phyloP scores from a whole-genome alignment of 352 stramenopile genomes.

The Phytophthora sojae region DNA sequence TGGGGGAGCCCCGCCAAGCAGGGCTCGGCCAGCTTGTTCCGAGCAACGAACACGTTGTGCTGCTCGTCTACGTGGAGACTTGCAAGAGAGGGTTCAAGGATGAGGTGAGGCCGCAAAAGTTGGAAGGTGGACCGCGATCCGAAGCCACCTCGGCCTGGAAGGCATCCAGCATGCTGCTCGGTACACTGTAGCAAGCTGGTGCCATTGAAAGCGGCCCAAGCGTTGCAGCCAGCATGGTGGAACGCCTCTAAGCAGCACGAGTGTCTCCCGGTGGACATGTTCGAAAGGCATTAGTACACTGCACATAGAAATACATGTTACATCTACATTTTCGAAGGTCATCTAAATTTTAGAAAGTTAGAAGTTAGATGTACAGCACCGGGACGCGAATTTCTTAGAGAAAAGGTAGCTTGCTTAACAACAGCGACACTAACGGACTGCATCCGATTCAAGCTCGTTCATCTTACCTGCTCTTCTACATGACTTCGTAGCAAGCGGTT shows the following conservation, averaged over 20 bases:
- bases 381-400: no score
- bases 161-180: not conserved
- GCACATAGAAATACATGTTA: constrained; percentile 23
- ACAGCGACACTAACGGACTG: constrained; percentile 26
- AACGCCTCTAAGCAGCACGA: constrained; percentile 28
- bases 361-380: no score
- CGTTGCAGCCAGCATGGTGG: constrained; percentile 1
- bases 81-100: constrained; percentile 27
- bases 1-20: constrained; percentile 15
- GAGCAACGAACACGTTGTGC: constrained; percentile 4
- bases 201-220: not conserved
- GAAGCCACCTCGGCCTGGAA: constrained; percentile 20
- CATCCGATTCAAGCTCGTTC: not conserved
- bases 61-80: constrained; percentile 18
- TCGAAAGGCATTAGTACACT: constrained; percentile 17
- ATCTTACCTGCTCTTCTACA: not conserved
- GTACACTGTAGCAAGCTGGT: not conserved
- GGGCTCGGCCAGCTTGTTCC: constrained; percentile 10
- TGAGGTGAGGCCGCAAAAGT: constrained; percentile 30
- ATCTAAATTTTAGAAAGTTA: not conserved
- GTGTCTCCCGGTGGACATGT: constrained; percentile 8
- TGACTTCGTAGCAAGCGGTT: not conserved
- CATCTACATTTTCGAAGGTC: no score
- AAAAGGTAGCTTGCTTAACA: not conserved
- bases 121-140: constrained; percentile 8